phyloP scores from a whole-genome alignment of 805 yeast species.

The Starmerella roubikii region DNA sequence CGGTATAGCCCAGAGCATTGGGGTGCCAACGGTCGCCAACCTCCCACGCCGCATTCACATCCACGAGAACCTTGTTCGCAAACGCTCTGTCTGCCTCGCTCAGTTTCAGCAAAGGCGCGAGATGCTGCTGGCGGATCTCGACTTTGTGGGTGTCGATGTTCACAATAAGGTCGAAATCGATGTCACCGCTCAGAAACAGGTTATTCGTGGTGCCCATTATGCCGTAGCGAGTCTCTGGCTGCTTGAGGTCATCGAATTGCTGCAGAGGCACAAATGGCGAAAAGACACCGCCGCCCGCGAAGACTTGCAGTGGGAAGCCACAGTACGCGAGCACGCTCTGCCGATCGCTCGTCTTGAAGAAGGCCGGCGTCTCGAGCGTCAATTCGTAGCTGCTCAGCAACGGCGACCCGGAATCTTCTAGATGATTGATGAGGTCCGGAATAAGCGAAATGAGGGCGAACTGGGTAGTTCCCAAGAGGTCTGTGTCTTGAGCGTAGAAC shows the following conservation, averaged over 20 bases:
- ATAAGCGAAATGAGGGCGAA: slow-evolving; percentile 71
- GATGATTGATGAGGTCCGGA: slow-evolving; percentile 60
- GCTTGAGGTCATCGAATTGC: slow-evolving; percentile 61
- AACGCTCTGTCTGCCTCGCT: slow-evolving; percentile 61
- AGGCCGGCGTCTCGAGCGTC: slow-evolving; percentile 42
- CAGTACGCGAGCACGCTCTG: slow-evolving; percentile 61
- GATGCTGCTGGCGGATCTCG: slow-evolving; percentile 31
- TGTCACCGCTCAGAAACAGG: slow-evolving; percentile 51
- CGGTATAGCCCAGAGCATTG: slow-evolving; percentile 39
- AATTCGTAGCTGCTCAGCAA: slow-evolving; percentile 41
- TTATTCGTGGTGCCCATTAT: slow-evolving; percentile 83
- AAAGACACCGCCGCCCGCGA: slow-evolving; percentile 77
- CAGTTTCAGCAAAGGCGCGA: slow-evolving; percentile 35
- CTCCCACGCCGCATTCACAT: slow-evolving; percentile 36
- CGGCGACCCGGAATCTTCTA: slow-evolving; percentile 74
- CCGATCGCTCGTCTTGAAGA: slow-evolving; percentile 66
- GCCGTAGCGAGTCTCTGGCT: slow-evolving; percentile 45
- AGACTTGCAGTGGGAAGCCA: slow-evolving; percentile 78
- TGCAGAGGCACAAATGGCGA: slow-evolving; percentile 91
- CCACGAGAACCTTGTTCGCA: slow-evolving; percentile 42
- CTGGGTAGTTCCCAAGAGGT: slow-evolving; percentile 66
- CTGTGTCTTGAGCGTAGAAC: slow-evolving; percentile 69
- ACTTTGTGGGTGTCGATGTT: slow-evolving; percentile 39
- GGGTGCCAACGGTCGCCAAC: slow-evolving; percentile 30
- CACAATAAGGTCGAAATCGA: slow-evolving; percentile 56